Evolutionary conservation across 495 filamentous ascomycete species (phyloP), one percentile per base, ranked within the genome.

Genomic region (Tuber microsphaerosporum): DNA sequence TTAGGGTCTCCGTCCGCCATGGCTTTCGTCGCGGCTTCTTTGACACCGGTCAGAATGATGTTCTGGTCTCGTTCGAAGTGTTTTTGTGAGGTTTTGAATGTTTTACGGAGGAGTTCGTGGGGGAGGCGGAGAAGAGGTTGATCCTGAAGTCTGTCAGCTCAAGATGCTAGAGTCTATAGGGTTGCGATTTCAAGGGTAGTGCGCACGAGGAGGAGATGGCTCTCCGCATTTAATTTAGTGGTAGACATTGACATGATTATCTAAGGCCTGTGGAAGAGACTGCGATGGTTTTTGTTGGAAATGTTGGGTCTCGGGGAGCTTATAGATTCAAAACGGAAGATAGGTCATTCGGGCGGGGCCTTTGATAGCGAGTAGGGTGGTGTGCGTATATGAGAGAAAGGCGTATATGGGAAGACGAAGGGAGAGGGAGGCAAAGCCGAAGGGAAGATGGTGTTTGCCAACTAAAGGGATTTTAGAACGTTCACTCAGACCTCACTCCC

Each of bases 111-210:
- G 73, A 98, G 90, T 84, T 97, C 94, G 83, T 93, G 89, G 34
- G 95, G 95, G 6, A 97, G 87, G 34, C 93, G 92, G 79, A 99
- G 91, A 76, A 97, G 92, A 39, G 95, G 92, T 89, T 98, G 94
- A 84, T 99, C 95, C 94, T 97, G 68, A 34, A 9, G 73, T 71
- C n/a, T 26, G 75, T 79, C 46, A 81, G 68, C 75, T 48, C 71
- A 65, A 34, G 16, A 31, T 65, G 31, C 31, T 31, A 9, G 34
- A 34, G 69, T 69, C 56, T 42, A 44, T 46, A 31, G 70, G 37
- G 43, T 41, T 43, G 26, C 65, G 51, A 77, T 69, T 20, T 45
- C n/a, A n/a, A 39, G 69, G 71, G 20, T 46, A 46, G 68, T 43
- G 75, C 81, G 74, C 88, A 92, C 90, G 79, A 93, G 85, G 73